Conservation (phyloP, 2,329 filamentous ascomycete species). For the Colletotrichum sp. region DNA sequence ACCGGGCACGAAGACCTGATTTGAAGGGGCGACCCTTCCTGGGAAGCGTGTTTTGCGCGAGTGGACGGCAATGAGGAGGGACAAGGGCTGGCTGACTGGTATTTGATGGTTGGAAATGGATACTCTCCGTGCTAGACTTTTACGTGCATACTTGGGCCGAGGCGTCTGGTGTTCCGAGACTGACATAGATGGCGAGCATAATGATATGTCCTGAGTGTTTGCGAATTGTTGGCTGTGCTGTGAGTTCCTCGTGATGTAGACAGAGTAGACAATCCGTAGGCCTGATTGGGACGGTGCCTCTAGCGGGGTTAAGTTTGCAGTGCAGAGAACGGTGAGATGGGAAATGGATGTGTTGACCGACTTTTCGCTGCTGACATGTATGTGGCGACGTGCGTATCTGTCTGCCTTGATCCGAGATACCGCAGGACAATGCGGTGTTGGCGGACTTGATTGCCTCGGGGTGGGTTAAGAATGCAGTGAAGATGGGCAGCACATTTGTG, state of each 20-base stretch:
- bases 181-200: constrained; percentile 22
- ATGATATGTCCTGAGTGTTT: constrained; percentile 12
- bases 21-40: background rate
- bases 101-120: background rate
- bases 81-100: background rate
- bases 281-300: no score
- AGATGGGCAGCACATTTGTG: fast-evolving
- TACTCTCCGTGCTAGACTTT: constrained; percentile 17
- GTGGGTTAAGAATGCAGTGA: no score
- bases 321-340: no score
- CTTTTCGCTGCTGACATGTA: no score
- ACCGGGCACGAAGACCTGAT: background rate
- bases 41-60: background rate
- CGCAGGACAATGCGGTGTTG: no score
- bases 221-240: background rate
- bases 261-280: no score
- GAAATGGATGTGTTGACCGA: no score
- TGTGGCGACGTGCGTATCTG: no score
- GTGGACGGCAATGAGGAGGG: background rate
- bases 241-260: no score
- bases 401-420: no score
- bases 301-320: no score
- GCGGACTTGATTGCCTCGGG: no score
- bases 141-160: constrained; percentile 10
- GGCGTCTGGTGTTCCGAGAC: constrained; percentile 20